phyloP scores from a whole-genome alignment of 495 filamentous ascomycete species.

The Annulohypoxylon nitens region DNA sequence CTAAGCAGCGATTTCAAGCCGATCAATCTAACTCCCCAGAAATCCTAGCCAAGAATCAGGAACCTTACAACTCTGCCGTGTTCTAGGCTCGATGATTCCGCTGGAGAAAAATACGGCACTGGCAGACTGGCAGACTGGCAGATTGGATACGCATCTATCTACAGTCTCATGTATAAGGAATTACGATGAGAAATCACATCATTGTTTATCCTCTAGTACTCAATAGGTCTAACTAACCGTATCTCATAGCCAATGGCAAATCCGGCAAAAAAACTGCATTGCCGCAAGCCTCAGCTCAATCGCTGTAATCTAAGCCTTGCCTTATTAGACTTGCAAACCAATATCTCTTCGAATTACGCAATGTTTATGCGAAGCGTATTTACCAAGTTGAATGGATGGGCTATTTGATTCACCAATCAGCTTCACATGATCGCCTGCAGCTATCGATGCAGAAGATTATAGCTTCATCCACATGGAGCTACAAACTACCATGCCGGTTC shows the following conservation, averaged over 20 bases:
- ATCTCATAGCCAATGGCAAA: constrained; percentile 9
- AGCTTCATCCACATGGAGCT: constrained; percentile 40
- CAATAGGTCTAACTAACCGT: background rate
- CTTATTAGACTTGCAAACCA: constrained; percentile 13
- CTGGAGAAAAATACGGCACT: background rate
- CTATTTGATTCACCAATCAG: constrained; percentile 36
- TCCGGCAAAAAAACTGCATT: constrained; percentile 11
- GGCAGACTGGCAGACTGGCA: background rate
- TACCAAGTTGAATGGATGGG: constrained; percentile 28
- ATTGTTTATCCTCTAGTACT: background rate
- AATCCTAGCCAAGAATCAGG: background rate
- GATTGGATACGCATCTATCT: background rate
- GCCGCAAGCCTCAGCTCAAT: constrained; percentile 13
- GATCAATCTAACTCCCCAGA: constrained; percentile 5
- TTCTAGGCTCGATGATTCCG: constrained; percentile 27
- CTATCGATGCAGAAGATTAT: constrained; percentile 32
- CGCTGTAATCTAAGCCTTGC: background rate
- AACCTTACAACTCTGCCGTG: background rate
- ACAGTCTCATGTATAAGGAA: background rate
- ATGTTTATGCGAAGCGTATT: constrained; percentile 28
- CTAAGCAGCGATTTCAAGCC: constrained; percentile 29
- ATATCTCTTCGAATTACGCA: constrained; percentile 7
- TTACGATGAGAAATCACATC: constrained; percentile 1
- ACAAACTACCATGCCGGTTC: constrained; percentile 32
- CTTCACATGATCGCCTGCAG: constrained; percentile 39